Evolutionary conservation across 2,329 filamentous ascomycete genomes (phyloP).

Genomic region (Talaromyces sp.): DNA sequence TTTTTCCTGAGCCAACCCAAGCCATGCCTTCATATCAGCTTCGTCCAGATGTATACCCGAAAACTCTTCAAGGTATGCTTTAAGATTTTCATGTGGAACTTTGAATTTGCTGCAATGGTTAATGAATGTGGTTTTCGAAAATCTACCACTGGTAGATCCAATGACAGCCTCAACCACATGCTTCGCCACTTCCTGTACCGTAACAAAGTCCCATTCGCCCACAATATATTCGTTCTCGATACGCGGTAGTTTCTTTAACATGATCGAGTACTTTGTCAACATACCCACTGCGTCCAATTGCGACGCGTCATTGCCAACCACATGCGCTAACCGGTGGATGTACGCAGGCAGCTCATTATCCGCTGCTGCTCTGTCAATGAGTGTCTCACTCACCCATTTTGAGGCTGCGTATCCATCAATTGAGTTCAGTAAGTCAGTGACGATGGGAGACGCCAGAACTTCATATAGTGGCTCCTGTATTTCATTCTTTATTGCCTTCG

Average conservation of each 20-base stretch:
- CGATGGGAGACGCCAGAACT: constrained; percentile 18
- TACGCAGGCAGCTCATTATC: not conserved
- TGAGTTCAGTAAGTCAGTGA: constrained; percentile 20
- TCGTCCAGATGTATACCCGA: not conserved
- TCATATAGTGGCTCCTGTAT: constrained; percentile 2
- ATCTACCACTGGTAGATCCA: not conserved
- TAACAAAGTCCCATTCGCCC: constrained; percentile 10
- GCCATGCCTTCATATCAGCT: not conserved
- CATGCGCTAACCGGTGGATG: constrained; percentile 8
- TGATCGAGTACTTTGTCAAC: constrained; percentile 3
- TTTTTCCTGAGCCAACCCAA: not conserved
- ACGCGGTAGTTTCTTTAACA: not conserved
- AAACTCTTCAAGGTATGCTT: not conserved
- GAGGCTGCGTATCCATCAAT: constrained; percentile 34
- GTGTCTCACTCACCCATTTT: constrained; percentile 42
- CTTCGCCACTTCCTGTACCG: not conserved
- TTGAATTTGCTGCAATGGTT: not conserved
- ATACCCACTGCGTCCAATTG: constrained; percentile 7
- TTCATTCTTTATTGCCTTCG: not conserved
- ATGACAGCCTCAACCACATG: not conserved
- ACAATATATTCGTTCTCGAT: not conserved
- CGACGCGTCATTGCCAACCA: not conserved
- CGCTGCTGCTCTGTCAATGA: constrained; percentile 31
- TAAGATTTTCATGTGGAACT: not conserved
- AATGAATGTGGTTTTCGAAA: not conserved